Percentiles rank a stretch among this genome's conserved stretches.
These are phyloP conservation scores for Xylariaceae sp. DNA, from an alignment of 2,329 filamentous ascomycete genomes.

Conservation along the genomic window DNA sequence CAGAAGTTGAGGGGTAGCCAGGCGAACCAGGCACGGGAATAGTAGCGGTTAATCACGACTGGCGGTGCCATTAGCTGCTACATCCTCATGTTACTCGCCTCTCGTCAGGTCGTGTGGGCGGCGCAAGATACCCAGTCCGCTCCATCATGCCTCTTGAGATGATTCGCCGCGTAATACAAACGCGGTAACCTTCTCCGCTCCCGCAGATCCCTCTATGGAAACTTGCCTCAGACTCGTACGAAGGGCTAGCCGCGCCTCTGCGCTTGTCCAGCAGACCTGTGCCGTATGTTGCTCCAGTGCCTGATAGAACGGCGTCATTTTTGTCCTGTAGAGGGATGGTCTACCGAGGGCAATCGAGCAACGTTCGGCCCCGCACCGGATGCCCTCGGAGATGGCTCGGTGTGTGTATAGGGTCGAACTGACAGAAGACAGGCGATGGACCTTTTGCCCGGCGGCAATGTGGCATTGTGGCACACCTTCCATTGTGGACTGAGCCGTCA, in stretches of 20 bases:
- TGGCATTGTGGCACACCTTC: too few species aligned
- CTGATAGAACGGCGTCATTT: conserved; percentile 1
- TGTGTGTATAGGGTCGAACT: conserved; percentile 1
- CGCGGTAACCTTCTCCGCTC: conserved; percentile 10
- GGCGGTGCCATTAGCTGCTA: conserved; percentile 9
- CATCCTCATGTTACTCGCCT: conserved; percentile 9
- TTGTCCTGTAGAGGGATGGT: background rate
- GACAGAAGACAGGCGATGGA: too few species aligned
- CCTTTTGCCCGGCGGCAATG: too few species aligned
- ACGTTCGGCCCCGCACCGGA: conserved; percentile 16
- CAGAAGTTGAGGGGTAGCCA: conserved; percentile 20
- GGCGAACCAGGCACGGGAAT: conserved; percentile 4
- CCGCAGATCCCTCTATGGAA: background rate
- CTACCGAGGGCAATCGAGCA: background rate
- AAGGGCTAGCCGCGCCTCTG: background rate
- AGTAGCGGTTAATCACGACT: conserved; percentile 17
- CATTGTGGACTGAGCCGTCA: too few species aligned
- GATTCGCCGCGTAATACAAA: conserved; percentile 7
- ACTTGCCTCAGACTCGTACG: background rate
- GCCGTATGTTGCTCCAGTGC: conserved; percentile 1
- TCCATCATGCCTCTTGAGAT: background rate
- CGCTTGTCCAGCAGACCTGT: conserved; percentile 4
- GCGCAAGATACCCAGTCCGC: background rate
- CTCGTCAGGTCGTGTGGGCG: background rate
- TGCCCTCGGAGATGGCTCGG: conserved; percentile 23